A percentile compares a stretch with the other conserved stretches of the same genome.
Evolutionary conservation across 2,329 filamentous ascomycete species (phyloP).

Genomic region (Diplodia intermedia): DNA sequence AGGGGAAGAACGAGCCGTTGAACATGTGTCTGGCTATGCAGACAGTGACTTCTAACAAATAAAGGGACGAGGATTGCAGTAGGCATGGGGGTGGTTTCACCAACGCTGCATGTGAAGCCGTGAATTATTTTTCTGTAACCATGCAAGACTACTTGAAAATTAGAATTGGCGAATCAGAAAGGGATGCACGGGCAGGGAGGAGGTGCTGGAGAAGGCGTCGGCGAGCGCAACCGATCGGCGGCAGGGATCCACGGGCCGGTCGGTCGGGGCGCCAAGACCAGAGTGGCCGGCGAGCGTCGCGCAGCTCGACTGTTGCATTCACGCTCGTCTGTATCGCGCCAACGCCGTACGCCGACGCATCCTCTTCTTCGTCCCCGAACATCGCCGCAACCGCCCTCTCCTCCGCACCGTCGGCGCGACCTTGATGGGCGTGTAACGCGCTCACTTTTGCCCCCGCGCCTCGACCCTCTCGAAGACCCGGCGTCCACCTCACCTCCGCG

Average conservation of each 20-base stretch:
- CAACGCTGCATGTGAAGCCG: neutral
- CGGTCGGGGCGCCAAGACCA: constrained; percentile 18
- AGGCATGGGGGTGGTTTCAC: neutral
- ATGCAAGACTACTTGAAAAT: neutral
- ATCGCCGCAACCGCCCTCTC: neutral
- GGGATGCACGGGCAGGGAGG: neutral
- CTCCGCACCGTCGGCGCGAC: neutral
- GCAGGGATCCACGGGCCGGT: constrained; percentile 15
- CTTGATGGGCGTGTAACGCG: constrained; percentile 29
- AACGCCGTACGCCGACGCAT: neutral
- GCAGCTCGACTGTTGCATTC: constrained; percentile 17
- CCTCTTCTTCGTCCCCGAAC: neutral
- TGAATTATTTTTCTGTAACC: neutral
- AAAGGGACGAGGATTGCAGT: neutral
- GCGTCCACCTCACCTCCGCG: constrained; percentile 9
- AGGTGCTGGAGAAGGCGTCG: neutral
- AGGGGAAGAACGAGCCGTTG: neutral
- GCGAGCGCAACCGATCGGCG: neutral
- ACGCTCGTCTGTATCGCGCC: constrained; percentile 13
- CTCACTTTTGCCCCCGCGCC: constrained; percentile 17
- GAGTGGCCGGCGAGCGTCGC: constrained; percentile 20
- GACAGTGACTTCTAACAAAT: neutral
- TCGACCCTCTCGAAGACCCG: constrained; percentile 20
- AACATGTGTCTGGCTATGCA: neutral
- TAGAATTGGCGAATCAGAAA: neutral